phyloP scores from a whole-genome alignment of 1,284 basidiomycete species.

The Agroathelia rolfsii region DNA sequence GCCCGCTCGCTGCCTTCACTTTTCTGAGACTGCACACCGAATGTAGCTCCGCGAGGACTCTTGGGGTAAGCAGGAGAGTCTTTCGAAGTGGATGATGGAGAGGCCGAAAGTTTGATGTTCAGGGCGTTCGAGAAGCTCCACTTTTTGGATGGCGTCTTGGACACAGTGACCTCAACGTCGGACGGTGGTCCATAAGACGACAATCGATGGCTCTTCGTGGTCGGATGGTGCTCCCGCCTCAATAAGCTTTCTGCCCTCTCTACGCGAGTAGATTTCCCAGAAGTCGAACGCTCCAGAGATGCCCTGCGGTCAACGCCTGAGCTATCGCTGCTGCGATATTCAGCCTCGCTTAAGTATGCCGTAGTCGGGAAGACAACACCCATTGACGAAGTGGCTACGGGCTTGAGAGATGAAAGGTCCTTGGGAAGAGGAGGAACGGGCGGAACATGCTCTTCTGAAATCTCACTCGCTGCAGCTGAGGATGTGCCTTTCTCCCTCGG shows the following conservation, averaged over 20 bases:
- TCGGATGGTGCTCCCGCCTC: slow-evolving; percentile 18
- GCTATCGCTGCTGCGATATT: slow-evolving; percentile 27
- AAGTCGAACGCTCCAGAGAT: slow-evolving; percentile 43
- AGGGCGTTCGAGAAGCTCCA: slow-evolving; percentile 92
- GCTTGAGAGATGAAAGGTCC: slow-evolving; percentile 72
- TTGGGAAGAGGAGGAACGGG: slow-evolving; percentile 96
- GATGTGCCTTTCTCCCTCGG: too few species aligned
- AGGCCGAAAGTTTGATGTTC: slow-evolving; percentile 68
- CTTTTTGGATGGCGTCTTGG: slow-evolving; percentile 82
- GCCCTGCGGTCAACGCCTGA: slow-evolving; percentile 32
- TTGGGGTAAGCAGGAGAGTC: slow-evolving; percentile 32
- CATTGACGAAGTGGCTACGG: slow-evolving; percentile 48
- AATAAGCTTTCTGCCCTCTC: slow-evolving; percentile 27
- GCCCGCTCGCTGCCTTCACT: slow-evolving; percentile 56
- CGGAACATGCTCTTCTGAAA: slow-evolving; percentile 70
- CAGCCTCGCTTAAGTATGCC: slow-evolving; percentile 26
- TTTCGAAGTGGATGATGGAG: slow-evolving; percentile 49
- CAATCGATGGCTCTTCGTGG: slow-evolving; percentile 16
- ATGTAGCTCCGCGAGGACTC: slow-evolving; percentile 55
- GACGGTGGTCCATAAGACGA: slow-evolving; percentile 32
- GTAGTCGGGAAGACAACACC: slow-evolving; percentile 38
- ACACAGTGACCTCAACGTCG: slow-evolving; percentile 25
- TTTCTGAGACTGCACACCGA: slow-evolving; percentile 53
- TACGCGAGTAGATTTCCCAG: slow-evolving; percentile 22
- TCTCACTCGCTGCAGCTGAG: too few species aligned